These are phyloP conservation scores for Austroboletus novae-zelandiae DNA, from an alignment of 1,284 basidiomycete genomes.

Conservation along the genomic window DNA sequence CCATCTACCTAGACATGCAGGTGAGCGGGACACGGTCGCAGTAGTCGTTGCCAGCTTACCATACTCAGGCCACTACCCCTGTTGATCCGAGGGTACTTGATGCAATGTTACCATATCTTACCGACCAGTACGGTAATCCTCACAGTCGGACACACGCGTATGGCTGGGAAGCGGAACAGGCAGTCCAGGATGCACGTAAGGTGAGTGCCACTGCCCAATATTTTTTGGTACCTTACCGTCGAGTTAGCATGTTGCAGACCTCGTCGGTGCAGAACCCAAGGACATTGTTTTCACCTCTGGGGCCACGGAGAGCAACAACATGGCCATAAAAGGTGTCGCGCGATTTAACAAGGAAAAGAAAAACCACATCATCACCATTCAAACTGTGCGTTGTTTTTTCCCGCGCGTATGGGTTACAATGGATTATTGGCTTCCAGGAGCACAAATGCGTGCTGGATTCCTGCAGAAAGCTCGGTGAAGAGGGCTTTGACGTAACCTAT, in stretches of 20 bases:
- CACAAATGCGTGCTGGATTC: conserved; percentile 99
- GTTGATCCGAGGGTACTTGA: conserved; percentile 97
- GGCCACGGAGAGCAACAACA: conserved; percentile 98
- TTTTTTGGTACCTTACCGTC: conserved; percentile 16
- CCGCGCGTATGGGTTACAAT: background rate
- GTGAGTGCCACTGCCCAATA: conserved; percentile 36
- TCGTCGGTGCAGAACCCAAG: conserved; percentile 94
- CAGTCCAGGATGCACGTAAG: conserved; percentile 88
- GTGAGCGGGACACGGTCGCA: conserved; percentile 35
- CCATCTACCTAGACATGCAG: conserved; percentile 97
- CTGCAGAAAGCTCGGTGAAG: conserved; percentile 91
- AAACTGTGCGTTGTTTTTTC: conserved; percentile 61
- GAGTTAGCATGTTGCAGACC: conserved; percentile 77
- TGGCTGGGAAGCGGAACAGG: conserved; percentile 98
- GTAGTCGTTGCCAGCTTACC: conserved; percentile 12
- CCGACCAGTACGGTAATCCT: conserved; percentile 97
- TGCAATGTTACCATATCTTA: conserved; percentile 94
- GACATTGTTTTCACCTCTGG: conserved; percentile 98
- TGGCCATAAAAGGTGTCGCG: conserved; percentile 96
- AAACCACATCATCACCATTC: conserved; percentile 87
- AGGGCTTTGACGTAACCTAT: conserved; percentile 98
- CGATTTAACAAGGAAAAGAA: conserved; percentile 92
- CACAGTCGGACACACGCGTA: conserved; percentile 98
- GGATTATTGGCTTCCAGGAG: conserved; percentile 60
- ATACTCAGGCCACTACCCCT: conserved; percentile 86